A percentile compares a stretch with the other conserved stretches of the same genome.
Evolutionary conservation across 257 asterid genomes (phyloP).

Genomic region (Ballota nigra): DNA sequence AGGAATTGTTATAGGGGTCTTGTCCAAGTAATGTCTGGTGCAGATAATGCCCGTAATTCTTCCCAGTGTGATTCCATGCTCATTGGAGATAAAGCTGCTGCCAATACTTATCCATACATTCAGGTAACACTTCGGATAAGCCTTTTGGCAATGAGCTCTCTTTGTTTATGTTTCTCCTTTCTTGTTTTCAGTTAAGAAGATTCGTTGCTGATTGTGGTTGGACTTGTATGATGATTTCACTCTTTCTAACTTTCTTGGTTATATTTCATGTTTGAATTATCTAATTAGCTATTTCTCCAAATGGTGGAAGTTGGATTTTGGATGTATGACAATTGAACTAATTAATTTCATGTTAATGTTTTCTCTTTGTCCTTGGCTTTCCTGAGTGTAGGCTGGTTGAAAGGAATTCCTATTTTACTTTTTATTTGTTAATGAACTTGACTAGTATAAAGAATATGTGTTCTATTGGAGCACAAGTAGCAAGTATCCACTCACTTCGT

Average conservation of each 20-base stretch:
- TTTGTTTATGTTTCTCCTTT: neutral
- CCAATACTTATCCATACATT: slow-evolving; percentile 90
- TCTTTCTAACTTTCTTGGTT: neutral
- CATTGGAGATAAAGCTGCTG: slow-evolving; percentile 83
- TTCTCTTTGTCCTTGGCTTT: neutral
- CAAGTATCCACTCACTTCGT: neutral
- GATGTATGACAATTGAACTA: neutral
- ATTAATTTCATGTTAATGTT: neutral
- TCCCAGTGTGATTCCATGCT: slow-evolving; percentile 99
- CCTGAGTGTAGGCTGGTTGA: neutral
- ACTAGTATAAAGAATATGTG: neutral
- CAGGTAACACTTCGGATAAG: slow-evolving; percentile 53
- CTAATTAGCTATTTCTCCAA: neutral
- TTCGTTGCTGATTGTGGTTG: neutral
- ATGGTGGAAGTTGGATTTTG: neutral
- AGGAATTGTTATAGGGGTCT: slow-evolving; percentile 91
- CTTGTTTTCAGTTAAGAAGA: neutral
- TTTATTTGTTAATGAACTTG: neutral
- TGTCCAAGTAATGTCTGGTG: slow-evolving; percentile 84
- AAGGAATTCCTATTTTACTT: neutral
- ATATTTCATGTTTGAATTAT: slow-evolving; percentile 1
- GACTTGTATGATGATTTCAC: neutral
- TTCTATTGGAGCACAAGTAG: neutral
- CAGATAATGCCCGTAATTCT: slow-evolving; percentile 71
- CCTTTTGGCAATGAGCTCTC: neutral